Evolutionary conservation across 2,329 filamentous ascomycete genomes (phyloP), one percentile per base, ranked within the genome.

Genomic region (Ophiostoma triangulosporum): DNA sequence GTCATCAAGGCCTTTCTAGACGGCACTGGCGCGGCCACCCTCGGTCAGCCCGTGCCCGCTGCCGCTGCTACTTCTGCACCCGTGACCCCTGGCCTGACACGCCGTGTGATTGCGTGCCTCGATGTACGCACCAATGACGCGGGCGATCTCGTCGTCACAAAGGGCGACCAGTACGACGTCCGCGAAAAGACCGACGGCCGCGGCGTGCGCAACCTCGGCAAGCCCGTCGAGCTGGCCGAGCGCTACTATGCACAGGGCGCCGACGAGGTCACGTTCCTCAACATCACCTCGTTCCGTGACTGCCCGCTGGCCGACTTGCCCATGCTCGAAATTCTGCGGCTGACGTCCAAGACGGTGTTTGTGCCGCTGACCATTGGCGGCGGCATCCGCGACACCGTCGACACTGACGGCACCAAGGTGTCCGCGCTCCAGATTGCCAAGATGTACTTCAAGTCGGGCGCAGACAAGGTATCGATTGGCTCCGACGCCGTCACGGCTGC

Each of bases 91-190:
- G 90, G 89, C 17, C 74, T 98, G 50, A 98, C 93, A n/a, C 77
- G 89, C 56, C 81, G 93, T 59, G 81, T 98, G 50, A 97, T 98
- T 64, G 93, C 93, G 27, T 98, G 93, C 65, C 81, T 98, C 27
- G 93, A 98, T 65, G 93, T 98, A 50, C 85, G 93, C 43, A 81
- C 90, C 52, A 98, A 98, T 67, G 93, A 98, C 66, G 76, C 85
- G 57, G 93, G 93, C 32, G 93, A 98, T 68, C 75, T 98, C 9
- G 93, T 98, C 0, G 93, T 98, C 35, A 98, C 93, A 14, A 98
- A 98, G 69, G 93, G 93, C 54, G 93, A 98, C 69, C 91, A 97
- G 68, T 98, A 98, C 71, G 93, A 98, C 64, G 93, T 98, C 6
- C 86, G 93, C 31, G 93, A 97, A 64, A 96, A 96, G 69, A 73